Evolutionary conservation across 495 filamentous ascomycete species (phyloP).

Genomic region (Chaetomium cochliodes): DNA sequence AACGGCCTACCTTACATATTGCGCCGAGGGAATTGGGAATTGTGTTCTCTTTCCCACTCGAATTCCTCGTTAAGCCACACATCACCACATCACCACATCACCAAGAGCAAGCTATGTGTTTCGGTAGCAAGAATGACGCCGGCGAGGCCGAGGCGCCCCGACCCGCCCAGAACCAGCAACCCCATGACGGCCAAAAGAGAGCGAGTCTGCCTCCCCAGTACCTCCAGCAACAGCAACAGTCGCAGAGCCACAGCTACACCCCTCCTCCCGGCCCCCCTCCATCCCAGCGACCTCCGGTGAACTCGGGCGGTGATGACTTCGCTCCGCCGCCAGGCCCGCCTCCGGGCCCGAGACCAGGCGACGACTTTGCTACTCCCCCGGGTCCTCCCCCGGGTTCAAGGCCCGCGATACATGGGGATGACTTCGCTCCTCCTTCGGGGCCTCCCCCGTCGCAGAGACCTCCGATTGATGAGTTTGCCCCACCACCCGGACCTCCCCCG

Average conservation of each 20-base stretch:
- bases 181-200: constrained; percentile 25
- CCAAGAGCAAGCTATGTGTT: constrained; percentile 41
- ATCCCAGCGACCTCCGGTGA: constrained; percentile 20
- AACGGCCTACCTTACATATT: not conserved
- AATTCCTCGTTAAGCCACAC: not conserved
- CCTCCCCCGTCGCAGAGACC: constrained; percentile 39
- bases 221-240: constrained; percentile 23
- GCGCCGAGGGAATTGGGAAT: not conserved
- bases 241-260: constrained; percentile 23
- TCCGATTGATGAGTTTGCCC: constrained; percentile 31
- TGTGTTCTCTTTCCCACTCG: not conserved
- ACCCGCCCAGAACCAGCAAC: constrained; percentile 27
- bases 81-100: not conserved
- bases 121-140: constrained; percentile 40
- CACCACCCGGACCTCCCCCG: constrained; percentile 42
- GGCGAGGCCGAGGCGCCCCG: constrained; percentile 33
- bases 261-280: constrained; percentile 40
- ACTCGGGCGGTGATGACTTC: constrained; percentile 27
- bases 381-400: constrained; percentile 31
- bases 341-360: constrained; percentile 21
- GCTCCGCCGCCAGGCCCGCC: constrained; percentile 38
- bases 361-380: constrained; percentile 37
- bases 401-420: constrained; percentile 5
- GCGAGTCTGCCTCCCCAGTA: constrained; percentile 24
- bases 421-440: constrained; percentile 41